A percentile compares a stretch with the other conserved stretches of the same genome.
Conservation (phyloP, 345 rosid species). For the Zanthoxylum bungeanum region DNA sequence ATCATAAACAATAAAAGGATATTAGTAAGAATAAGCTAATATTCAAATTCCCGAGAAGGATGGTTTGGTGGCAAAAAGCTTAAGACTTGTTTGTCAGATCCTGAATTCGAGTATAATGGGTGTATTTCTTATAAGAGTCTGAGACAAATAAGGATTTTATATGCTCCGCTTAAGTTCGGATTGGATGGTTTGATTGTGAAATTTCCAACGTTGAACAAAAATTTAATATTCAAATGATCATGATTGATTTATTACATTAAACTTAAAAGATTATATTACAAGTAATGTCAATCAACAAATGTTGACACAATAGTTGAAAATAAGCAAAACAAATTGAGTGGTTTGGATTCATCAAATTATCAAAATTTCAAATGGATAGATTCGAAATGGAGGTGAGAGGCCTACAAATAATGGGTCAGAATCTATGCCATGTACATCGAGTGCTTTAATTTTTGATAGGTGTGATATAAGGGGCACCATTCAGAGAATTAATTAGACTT, state of each 20-base stretch:
- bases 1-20: neutral
- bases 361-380: slow-evolving; percentile 9
- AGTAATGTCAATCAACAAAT: too few species aligned
- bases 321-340: slow-evolving; percentile 9
- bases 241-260: neutral
- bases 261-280: neutral
- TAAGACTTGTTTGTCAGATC: too few species aligned
- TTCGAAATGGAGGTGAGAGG: slow-evolving; percentile 8
- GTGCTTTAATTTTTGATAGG: slow-evolving; percentile 1
- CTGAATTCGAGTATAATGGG: too few species aligned
- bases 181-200: too few species aligned
- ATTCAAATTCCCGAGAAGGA: too few species aligned
- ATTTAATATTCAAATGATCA: neutral
- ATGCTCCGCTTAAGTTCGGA: too few species aligned
- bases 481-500: neutral
- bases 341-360: neutral
- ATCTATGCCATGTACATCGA: slow-evolving; percentile 13
- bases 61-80: too few species aligned
- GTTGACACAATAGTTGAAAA: slow-evolving; percentile 1
- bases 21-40: neutral
- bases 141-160: too few species aligned
- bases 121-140: too few species aligned
- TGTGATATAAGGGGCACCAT: neutral
- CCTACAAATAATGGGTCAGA: slow-evolving; percentile 8
- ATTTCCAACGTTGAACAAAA: too few species aligned